Conservation (phyloP, 495 filamentous ascomycete species). For the Extremus antarcticus region DNA sequence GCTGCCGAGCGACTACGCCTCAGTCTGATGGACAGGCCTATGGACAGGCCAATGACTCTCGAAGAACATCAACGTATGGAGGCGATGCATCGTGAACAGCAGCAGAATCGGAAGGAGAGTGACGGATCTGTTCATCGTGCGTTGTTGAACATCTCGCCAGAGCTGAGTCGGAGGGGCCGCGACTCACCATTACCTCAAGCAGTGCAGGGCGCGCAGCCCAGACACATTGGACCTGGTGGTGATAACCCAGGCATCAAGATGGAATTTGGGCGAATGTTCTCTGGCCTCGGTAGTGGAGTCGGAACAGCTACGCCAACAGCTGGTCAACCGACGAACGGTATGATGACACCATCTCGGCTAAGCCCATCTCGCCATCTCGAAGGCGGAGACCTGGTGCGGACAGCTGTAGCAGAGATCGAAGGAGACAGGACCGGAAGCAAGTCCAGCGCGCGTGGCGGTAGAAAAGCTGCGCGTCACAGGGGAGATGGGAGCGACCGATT, state of each 20-base stretch:
- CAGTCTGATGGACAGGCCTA: background rate
- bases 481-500: slow-evolving; percentile 45
- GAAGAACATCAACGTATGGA: slow-evolving; percentile 18
- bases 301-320: slow-evolving; percentile 48
- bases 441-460: slow-evolving; percentile 45
- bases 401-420: slow-evolving; percentile 27
- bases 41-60: slow-evolving; percentile 11
- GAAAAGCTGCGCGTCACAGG: slow-evolving; percentile 43
- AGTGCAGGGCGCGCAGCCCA: slow-evolving; percentile 80
- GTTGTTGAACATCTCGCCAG: slow-evolving; percentile 46
- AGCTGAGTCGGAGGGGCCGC: slow-evolving; percentile 51
- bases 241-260: slow-evolving; percentile 84
- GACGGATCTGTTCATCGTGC: slow-evolving; percentile 12
- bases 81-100: slow-evolving; percentile 17
- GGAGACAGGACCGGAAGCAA: slow-evolving; percentile 38
- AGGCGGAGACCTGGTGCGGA: slow-evolving; percentile 10
- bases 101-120: slow-evolving; percentile 23
- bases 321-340: slow-evolving; percentile 38
- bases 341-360: slow-evolving; percentile 43
- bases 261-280: slow-evolving; percentile 85
- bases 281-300: slow-evolving; percentile 78
- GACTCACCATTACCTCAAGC: slow-evolving; percentile 79
- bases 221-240: slow-evolving; percentile 58
- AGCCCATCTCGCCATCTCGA: slow-evolving; percentile 36
- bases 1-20: slow-evolving; percentile 1